Conservation (phyloP, 1,139 yeast species). For the Entelexis paramagnoliae region DNA sequence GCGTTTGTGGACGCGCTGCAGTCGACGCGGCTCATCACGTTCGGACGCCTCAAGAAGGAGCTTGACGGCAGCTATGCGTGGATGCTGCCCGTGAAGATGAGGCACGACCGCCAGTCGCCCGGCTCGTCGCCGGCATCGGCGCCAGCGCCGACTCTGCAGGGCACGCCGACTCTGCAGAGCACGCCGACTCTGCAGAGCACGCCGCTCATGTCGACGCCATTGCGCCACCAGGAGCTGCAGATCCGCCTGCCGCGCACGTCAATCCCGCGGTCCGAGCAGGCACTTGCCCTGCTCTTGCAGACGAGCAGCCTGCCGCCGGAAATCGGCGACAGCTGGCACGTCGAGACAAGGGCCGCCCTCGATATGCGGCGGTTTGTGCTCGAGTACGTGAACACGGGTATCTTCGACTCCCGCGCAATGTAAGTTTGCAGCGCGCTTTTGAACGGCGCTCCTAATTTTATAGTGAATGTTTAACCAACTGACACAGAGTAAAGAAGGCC, state of each 20-base stretch:
- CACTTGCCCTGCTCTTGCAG: constrained; percentile 17
- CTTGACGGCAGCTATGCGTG: constrained; percentile 14
- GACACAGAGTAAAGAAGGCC: too few species aligned
- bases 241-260: constrained; percentile 14
- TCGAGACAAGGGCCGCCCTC: background rate
- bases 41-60: constrained; percentile 1
- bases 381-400: background rate
- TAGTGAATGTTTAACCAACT: background rate
- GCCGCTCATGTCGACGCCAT: background rate
- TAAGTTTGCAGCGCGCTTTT: background rate
- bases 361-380: constrained; percentile 3
- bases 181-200: background rate
- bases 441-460: background rate
- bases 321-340: constrained; percentile 1
- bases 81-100: constrained; percentile 13
- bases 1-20: constrained; percentile 12
- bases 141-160: background rate
- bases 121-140: background rate
- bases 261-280: constrained; percentile 12
- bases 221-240: background rate
- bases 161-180: too few species aligned
- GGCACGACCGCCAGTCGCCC: background rate
- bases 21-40: constrained; percentile 10
- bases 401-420: background rate
- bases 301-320: constrained; percentile 5